phyloP scores from a whole-genome alignment of 352 stramenopile species.

The Aphanomyces cochlioides region DNA sequence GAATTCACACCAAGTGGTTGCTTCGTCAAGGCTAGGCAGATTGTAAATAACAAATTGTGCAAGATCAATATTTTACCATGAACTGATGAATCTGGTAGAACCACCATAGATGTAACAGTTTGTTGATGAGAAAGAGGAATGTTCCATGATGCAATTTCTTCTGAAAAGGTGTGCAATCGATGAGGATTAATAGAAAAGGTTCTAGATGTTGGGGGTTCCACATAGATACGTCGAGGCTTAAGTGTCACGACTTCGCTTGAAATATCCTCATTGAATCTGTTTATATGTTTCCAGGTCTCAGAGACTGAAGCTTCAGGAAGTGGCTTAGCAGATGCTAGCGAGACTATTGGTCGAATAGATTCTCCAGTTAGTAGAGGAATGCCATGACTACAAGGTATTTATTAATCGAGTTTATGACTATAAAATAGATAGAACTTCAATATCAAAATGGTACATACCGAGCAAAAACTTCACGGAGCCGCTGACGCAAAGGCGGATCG shows the following conservation, averaged over 20 bases:
- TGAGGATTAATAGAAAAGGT: slow-evolving; percentile 56
- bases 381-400: slow-evolving; percentile 46
- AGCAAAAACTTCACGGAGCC: slow-evolving; percentile 76
- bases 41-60: background rate
- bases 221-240: slow-evolving; percentile 49
- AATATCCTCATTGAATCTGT: slow-evolving; percentile 25
- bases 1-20: slow-evolving; percentile 25
- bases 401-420: slow-evolving; percentile 35
- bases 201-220: slow-evolving; percentile 57
- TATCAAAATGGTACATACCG: slow-evolving; percentile 41
- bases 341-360: slow-evolving; percentile 36
- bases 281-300: slow-evolving; percentile 33
- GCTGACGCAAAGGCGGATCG: slow-evolving; percentile 62
- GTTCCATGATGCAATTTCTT: slow-evolving; percentile 61
- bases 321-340: slow-evolving; percentile 39
- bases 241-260: slow-evolving; percentile 31
- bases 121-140: slow-evolving; percentile 59
- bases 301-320: slow-evolving; percentile 43
- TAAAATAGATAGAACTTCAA: slow-evolving; percentile 24
- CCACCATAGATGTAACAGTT: slow-evolving; percentile 46
- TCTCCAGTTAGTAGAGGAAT: slow-evolving; percentile 49
- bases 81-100: slow-evolving; percentile 57
- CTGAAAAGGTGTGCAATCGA: slow-evolving; percentile 53
- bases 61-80: slow-evolving; percentile 41
- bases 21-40: slow-evolving; percentile 15